Evolutionary conservation across 2,329 filamentous ascomycete species (phyloP).

Genomic region (Monosporascus sp.): DNA sequence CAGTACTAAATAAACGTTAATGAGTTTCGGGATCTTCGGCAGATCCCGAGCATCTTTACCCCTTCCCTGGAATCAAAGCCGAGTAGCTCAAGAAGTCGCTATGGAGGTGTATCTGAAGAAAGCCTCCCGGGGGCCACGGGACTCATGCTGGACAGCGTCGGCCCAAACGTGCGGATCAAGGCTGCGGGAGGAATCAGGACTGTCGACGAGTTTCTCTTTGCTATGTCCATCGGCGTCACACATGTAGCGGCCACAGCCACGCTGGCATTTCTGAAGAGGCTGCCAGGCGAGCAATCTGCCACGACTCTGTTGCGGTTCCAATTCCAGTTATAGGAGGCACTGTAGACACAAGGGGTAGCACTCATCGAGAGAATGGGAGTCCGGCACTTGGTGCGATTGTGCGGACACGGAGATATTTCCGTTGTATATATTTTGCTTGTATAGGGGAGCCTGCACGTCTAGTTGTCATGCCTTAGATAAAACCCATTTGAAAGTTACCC

Average conservation of each 20-base stretch:
- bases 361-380: neutral
- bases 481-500: no score
- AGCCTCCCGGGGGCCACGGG: conserved; percentile 13
- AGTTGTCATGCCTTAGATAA: no score
- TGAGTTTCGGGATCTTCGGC: no score
- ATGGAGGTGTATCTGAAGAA: no score
- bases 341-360: neutral
- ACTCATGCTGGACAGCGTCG: conserved; percentile 46
- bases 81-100: no score
- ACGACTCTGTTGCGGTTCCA: conserved; percentile 20
- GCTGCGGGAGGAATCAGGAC: conserved; percentile 54
- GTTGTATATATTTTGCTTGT: neutral
- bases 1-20: no score
- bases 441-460: no score
- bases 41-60: no score
- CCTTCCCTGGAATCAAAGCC: no score
- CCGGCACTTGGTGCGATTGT: no score
- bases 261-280: conserved; percentile 47
- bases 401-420: neutral
- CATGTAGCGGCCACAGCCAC: conserved; percentile 55
- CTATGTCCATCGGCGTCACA: conserved; percentile 49
- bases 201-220: conserved; percentile 50
- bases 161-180: conserved; percentile 47
- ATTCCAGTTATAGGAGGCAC: neutral
- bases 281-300: conserved; percentile 40